Conservation (phyloP, 768 basidiomycete genomes). For the Imleria badia region DNA sequence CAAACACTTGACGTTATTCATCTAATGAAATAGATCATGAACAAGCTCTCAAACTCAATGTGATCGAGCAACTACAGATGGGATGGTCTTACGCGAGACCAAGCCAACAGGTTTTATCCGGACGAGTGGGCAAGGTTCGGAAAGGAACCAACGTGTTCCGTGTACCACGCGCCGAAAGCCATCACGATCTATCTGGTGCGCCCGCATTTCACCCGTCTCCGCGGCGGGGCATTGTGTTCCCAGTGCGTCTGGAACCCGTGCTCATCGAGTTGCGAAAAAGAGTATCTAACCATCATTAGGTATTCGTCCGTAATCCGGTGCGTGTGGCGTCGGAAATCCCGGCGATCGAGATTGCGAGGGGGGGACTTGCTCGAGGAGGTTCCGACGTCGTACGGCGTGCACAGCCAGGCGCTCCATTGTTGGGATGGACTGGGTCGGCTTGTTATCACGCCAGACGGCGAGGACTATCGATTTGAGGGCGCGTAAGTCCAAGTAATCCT, state of each 20-base stretch:
- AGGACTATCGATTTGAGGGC: too few species aligned
- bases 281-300: constrained; percentile 94
- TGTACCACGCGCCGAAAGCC: constrained; percentile 93
- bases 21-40: too few species aligned
- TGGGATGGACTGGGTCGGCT: constrained; percentile 84
- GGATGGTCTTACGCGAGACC: constrained; percentile 91
- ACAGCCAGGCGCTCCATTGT: constrained; percentile 87
- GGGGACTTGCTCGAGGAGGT: constrained; percentile 95
- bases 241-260: constrained; percentile 89
- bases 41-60: too few species aligned
- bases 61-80: constrained; percentile 96
- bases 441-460: constrained; percentile 37
- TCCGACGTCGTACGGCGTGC: constrained; percentile 86
- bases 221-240: not conserved
- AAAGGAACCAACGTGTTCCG: constrained; percentile 88
- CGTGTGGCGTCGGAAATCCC: too few species aligned
- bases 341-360: constrained; percentile 92
- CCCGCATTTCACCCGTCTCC: not conserved
- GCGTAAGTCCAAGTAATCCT: too few species aligned
- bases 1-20: too few species aligned
- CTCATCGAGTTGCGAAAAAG: constrained; percentile 88
- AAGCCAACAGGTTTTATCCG: constrained; percentile 87
- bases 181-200: constrained; percentile 89
- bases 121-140: constrained; percentile 93
- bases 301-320: constrained; percentile 98